These are phyloP conservation scores for Tympanopsis confertula DNA, from an alignment of 2,329 filamentous ascomycete species.

Conservation along the genomic window DNA sequence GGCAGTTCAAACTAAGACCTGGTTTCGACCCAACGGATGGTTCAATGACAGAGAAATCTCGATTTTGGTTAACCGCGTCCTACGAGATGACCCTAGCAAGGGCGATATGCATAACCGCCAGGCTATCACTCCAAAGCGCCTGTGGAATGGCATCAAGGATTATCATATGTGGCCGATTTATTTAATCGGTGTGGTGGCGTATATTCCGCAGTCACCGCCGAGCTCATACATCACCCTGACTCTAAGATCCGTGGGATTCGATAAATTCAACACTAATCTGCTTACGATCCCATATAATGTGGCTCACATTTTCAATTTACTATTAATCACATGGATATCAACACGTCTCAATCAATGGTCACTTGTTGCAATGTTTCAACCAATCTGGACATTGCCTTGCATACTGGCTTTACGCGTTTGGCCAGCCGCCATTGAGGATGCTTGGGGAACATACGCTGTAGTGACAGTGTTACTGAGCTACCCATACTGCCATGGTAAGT, in stretches of 20 bases:
- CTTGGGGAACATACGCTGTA: conserved; percentile 39
- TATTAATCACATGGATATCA: conserved; percentile 37
- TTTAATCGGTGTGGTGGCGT: conserved; percentile 33
- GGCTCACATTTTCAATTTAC: conserved; percentile 42
- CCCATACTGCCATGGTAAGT: conserved; percentile 24
- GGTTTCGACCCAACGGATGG: conserved; percentile 21
- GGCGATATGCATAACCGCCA: conserved; percentile 32
- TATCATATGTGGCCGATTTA: conserved; percentile 38
- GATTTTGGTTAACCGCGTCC: no score
- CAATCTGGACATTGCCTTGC: conserved; percentile 39
- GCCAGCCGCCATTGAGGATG: conserved; percentile 31
- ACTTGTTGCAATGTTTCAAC: conserved; percentile 36
- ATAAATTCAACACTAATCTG: conserved; percentile 48
- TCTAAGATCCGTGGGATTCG: conserved; percentile 42
- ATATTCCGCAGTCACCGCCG: conserved; percentile 34
- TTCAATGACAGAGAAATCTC: no score
- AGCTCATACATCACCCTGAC: conserved; percentile 41
- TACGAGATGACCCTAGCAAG: conserved; percentile 41
- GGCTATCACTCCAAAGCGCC: conserved; percentile 16
- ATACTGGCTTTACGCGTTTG: conserved; percentile 37
- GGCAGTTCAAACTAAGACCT: conserved; percentile 32
- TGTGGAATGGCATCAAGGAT: not conserved
- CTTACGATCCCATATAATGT: conserved; percentile 47
- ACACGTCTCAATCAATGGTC: conserved; percentile 42
- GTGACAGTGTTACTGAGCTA: conserved; percentile 37